Evolutionary conservation across 192 early-diverging fungal species (phyloP), one percentile per base, ranked within the genome.

Genomic region (Backusella sp.): DNA sequence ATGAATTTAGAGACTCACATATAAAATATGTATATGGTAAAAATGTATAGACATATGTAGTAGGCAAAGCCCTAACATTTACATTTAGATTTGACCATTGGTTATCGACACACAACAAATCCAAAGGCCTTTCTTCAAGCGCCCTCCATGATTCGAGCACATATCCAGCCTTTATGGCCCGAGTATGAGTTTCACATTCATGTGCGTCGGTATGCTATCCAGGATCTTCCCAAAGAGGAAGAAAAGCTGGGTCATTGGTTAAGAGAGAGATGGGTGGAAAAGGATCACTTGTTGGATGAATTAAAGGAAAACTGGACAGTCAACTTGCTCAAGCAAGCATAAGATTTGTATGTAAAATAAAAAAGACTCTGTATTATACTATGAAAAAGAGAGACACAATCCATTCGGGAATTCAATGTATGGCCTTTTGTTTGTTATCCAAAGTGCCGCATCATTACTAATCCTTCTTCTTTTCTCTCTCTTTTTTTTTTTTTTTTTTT

Each of bases 111-210:
- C 56, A 74, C 71, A 41, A 41, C 28, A 23, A 83, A 79, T 32
- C 73, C 78, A 77, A 53, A 68, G 2, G 83, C 77, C 9, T 83
- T 89, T 23, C 78, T 77, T n/a, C 79, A 84, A 17, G 80, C 88
- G 23, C 88, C 88, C 68, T 79, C 80, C 76, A 74, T 89, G 83
- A 66, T 89, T 39, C 86, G 84, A 68, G 67, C 87, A 12, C 88
- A 89, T 72, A 77, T 79, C 30, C 76, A 56, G 15, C 67, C 78
- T 28, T 42, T 89, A 36, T 80, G 77, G 23, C 88, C 88, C 12
- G 86, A 87, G 21, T 89, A 86, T 79, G 83, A 86, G 52, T 89
- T 99, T 74, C 93, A 97, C 84, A 89, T 99, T 23, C 93, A 97
- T 80, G 87, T 96, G 35, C 88, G 84, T 80, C 83, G 87, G 36